Evolutionary conservation across 257 asterid genomes (phyloP).

Genomic region (Paraleonurus japonicus): DNA sequence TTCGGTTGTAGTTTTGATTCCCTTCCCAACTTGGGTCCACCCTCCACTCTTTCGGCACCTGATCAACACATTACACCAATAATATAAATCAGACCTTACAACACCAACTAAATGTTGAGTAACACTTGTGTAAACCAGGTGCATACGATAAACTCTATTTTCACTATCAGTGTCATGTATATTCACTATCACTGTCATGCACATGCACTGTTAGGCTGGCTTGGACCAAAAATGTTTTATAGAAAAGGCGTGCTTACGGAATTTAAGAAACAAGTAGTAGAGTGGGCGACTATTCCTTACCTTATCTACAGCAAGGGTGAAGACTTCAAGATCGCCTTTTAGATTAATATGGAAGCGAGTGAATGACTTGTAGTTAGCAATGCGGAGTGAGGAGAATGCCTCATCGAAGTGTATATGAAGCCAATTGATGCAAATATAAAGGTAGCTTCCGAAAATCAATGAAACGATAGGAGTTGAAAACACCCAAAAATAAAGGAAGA

Average conservation of each 20-base stretch:
- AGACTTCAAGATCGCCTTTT: constrained; percentile 86
- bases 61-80: constrained; percentile 21
- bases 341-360: constrained; percentile 78
- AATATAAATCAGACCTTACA: too few relatives aligned
- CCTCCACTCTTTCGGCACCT: constrained; percentile 98
- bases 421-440: constrained; percentile 94
- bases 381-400: constrained; percentile 96
- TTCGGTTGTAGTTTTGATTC: constrained; percentile 62
- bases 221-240: too few relatives aligned
- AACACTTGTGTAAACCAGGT: too few relatives aligned
- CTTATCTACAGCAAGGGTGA: constrained; percentile 97
- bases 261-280: not conserved
- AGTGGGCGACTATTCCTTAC: constrained; percentile 31
- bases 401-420: constrained; percentile 96
- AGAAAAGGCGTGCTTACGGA: not conserved
- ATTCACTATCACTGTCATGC: too few relatives aligned
- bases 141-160: too few relatives aligned
- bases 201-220: too few relatives aligned
- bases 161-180: too few relatives aligned
- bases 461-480: constrained; percentile 96
- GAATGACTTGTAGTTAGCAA: constrained; percentile 93
- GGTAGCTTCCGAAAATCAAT: constrained; percentile 92
- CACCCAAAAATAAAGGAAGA: constrained; percentile 97
- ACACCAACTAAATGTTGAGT: too few relatives aligned
- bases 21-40: constrained; percentile 85